These are phyloP conservation scores for Helichrysum umbraculigerum DNA, from an alignment of 129 eudicot genomes.

Conservation along the genomic window DNA sequence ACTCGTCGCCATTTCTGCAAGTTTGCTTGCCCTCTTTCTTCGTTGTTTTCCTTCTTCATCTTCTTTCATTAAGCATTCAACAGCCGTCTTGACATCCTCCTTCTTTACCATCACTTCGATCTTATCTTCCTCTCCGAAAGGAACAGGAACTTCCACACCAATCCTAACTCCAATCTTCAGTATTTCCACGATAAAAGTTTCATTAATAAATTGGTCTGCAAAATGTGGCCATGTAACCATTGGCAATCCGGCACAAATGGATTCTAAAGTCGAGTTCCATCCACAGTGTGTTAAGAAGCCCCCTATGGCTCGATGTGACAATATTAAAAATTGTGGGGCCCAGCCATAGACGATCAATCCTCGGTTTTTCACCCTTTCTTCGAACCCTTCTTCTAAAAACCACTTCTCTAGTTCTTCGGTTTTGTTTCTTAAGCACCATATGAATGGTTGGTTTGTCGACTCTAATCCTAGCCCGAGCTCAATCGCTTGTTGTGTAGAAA, in stretches of 20 bases:
- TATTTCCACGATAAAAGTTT: slow-evolving; percentile 42
- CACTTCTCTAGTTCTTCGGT: slow-evolving; percentile 38
- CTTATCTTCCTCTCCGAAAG: not conserved
- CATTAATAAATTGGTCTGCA: slow-evolving; percentile 60
- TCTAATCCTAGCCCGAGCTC: slow-evolving; percentile 62
- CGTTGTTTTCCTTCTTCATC: slow-evolving; percentile 39
- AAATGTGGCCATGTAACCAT: slow-evolving; percentile 63
- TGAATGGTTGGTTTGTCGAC: slow-evolving; percentile 40
- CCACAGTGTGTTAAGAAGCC: slow-evolving; percentile 71
- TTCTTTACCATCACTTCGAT: not conserved
- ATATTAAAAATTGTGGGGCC: slow-evolving; percentile 67
- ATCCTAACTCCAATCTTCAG: slow-evolving; percentile 36
- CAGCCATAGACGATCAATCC: slow-evolving; percentile 58
- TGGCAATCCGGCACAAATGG: slow-evolving; percentile 47
- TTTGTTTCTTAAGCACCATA: slow-evolving; percentile 46
- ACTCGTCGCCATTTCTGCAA: slow-evolving; percentile 47
- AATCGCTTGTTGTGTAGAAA: slow-evolving; percentile 41
- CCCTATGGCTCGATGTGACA: slow-evolving; percentile 50
- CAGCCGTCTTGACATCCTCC: slow-evolving; percentile 24
- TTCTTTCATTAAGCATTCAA: slow-evolving; percentile 40
- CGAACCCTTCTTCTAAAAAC: slow-evolving; percentile 42
- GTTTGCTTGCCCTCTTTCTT: slow-evolving; percentile 39
- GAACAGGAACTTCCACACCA: slow-evolving; percentile 9
- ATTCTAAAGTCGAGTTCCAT: slow-evolving; percentile 68
- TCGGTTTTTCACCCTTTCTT: slow-evolving; percentile 40